A percentile compares a stretch with the other conserved stretches of the same genome.
Conservation (phyloP, 2,329 filamentous ascomycete species). For the Xylariales sp. region DNA sequence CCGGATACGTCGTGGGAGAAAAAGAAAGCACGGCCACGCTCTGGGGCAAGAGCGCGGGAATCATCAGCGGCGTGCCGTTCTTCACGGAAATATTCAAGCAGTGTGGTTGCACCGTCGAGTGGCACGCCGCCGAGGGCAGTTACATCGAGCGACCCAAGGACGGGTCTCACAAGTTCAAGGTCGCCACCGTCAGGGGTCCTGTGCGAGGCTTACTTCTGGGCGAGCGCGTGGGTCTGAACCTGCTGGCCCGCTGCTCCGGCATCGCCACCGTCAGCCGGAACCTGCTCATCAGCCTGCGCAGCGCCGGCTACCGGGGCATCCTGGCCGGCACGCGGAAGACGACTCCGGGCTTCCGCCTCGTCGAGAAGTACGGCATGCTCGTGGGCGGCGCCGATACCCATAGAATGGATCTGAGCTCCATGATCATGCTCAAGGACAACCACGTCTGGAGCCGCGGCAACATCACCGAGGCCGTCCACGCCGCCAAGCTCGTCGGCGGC, state of each 20-base stretch:
- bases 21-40: constrained; percentile 71
- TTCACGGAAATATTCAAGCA: constrained; percentile 94
- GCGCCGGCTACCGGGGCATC: constrained; percentile 80
- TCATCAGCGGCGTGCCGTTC: constrained; percentile 93
- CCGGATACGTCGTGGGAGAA: constrained; percentile 93
- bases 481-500: constrained; percentile 85
- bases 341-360: constrained; percentile 91
- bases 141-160: constrained; percentile 71
- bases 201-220: constrained; percentile 85
- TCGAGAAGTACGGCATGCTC: constrained; percentile 98
- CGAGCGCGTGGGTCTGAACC: constrained; percentile 92
- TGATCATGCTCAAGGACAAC: constrained; percentile 99
- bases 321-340: constrained; percentile 98
- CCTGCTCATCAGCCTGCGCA: constrained; percentile 67
- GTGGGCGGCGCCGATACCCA: constrained; percentile 93
- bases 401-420: constrained; percentile 87
- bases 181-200: constrained; percentile 88
- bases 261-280: constrained; percentile 77
- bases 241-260: constrained; percentile 89
- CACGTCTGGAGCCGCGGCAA: constrained; percentile 92
- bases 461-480: constrained; percentile 85
- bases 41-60: constrained; percentile 77
- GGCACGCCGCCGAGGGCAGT: constrained; percentile 83
- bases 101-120: constrained; percentile 90
- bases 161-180: constrained; percentile 62